Evolutionary conservation across 495 filamentous ascomycete species (phyloP).

Genomic region (Penicillium longicatenatum): DNA sequence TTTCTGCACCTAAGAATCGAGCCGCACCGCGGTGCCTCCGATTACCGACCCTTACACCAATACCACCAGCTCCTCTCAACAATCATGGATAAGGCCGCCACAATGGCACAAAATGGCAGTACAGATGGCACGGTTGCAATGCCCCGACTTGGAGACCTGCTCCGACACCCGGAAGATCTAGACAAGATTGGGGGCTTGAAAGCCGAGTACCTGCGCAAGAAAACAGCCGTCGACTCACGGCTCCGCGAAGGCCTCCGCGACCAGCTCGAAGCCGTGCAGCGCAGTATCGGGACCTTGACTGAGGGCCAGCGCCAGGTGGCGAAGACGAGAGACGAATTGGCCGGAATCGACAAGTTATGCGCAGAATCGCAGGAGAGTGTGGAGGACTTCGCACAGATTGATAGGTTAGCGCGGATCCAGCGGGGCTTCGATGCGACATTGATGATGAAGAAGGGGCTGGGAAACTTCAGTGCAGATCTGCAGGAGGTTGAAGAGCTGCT

Average conservation of each 20-base stretch:
- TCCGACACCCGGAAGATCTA: constrained; percentile 78
- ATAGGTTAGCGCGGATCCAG: constrained; percentile 88
- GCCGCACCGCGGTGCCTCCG: constrained; percentile 8
- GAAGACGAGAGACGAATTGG: constrained; percentile 94
- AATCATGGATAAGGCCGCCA: constrained; percentile 11
- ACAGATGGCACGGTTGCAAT: constrained; percentile 47
- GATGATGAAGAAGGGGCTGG: constrained; percentile 86
- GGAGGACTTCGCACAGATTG: constrained; percentile 94
- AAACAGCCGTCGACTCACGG: constrained; percentile 83
- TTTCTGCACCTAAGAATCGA: constrained; percentile 12
- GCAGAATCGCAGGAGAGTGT: constrained; percentile 96
- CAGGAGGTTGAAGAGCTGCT: constrained; percentile 73
- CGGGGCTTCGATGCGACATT: constrained; percentile 90
- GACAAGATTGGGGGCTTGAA: constrained; percentile 92
- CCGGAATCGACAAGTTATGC: constrained; percentile 97
- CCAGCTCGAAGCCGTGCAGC: constrained; percentile 89
- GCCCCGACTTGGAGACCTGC: constrained; percentile 52
- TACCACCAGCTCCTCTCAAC: constrained; percentile 5
- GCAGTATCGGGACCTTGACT: constrained; percentile 80
- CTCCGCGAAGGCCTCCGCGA: constrained; percentile 83
- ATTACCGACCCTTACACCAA: background rate
- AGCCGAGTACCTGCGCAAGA: constrained; percentile 93
- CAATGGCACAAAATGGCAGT: constrained; percentile 43
- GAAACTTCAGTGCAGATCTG: constrained; percentile 78
- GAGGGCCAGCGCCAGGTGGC: constrained; percentile 87